Evolutionary conservation across 352 stramenopile species (phyloP), one percentile per base, ranked within the genome.

Genomic region (Globisporangium perplexum): DNA sequence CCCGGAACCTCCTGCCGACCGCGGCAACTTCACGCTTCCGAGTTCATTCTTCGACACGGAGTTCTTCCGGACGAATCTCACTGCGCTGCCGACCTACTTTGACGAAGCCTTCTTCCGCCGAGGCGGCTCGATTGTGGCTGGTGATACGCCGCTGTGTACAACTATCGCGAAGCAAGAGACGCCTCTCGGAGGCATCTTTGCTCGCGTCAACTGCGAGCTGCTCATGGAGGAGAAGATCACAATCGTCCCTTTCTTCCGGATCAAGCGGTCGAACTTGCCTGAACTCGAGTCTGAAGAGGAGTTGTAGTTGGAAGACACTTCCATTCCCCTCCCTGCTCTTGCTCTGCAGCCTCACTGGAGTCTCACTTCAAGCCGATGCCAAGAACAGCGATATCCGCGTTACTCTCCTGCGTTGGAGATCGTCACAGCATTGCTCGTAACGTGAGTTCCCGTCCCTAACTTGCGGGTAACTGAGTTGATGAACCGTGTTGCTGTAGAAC

Each of bases 41-140:
- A 22, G 23, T 1, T 35, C 50, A 3, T 56, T 57, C 22, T 18
- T 30, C 1, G 30, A 4, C 8, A 17, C 26, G 8, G 44, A 62
- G 11, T 41, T 62, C 24, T 56, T 18, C 42, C 28, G 28, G 28
- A 59, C 39, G 5, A 35, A 50, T 18, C 31, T 62, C 11, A 36
- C 30, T 18, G 11, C 17, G 14, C 33, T 62, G 2, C 55, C 55
- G 18, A 23, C 28, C 22, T 62, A 53, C 24, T 46, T 59, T 23
- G 55, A 59, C 50, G 33, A 57, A 7, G 39, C 55, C 3, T 62
- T 59, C 49, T 62, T 59, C 17, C 20, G 10, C 3, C 33, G 12
- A 57, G 51, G 51, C 10, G 41, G 26, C 3, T 28, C 35, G 4
- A 15, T 57, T 7, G 30, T 41, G 14, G 51, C 51, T 0, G 51